Percentiles rank a stretch among this genome's conserved stretches.
Evolutionary conservation across 106 monocot genomes (phyloP).

Genomic region (Gastrodia elata): DNA sequence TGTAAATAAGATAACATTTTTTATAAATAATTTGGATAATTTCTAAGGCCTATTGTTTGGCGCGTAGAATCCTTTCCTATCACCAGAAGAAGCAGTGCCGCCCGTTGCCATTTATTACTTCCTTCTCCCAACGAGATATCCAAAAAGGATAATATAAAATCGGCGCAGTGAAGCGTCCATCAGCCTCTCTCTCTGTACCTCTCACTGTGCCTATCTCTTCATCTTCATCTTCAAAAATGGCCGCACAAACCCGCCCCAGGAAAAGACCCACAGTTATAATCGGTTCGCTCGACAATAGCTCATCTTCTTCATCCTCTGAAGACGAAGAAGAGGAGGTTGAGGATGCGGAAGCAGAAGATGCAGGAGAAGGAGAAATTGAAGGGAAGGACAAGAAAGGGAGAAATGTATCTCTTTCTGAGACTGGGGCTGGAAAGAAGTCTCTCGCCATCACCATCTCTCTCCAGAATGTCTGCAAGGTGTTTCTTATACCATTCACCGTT

Average conservation of each 20-base stretch:
- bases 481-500: background rate
- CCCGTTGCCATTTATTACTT: background rate
- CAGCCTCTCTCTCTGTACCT: background rate
- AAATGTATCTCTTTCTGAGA: background rate
- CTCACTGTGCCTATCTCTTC: background rate
- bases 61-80: too few relatives aligned
- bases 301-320: conserved; percentile 25
- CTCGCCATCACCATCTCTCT: conserved; percentile 52
- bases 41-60: too few relatives aligned
- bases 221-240: background rate
- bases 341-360: conserved; percentile 16
- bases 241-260: background rate
- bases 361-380: conserved; percentile 17
- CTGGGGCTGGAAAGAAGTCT: conserved; percentile 11
- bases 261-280: conserved; percentile 7
- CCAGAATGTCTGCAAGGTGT: conserved; percentile 88
- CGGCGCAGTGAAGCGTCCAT: background rate
- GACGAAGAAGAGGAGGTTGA: conserved; percentile 25
- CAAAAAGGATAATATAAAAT: too few relatives aligned
- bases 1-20: too few relatives aligned
- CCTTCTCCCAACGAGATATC: background rate
- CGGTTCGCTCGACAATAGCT: background rate
- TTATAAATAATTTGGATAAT: too few relatives aligned
- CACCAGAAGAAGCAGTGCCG: background rate
- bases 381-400: conserved; percentile 1